These are phyloP conservation scores for Taxillus chinensis DNA, from an alignment of 164 flowering plant species.

Conservation along the genomic window DNA sequence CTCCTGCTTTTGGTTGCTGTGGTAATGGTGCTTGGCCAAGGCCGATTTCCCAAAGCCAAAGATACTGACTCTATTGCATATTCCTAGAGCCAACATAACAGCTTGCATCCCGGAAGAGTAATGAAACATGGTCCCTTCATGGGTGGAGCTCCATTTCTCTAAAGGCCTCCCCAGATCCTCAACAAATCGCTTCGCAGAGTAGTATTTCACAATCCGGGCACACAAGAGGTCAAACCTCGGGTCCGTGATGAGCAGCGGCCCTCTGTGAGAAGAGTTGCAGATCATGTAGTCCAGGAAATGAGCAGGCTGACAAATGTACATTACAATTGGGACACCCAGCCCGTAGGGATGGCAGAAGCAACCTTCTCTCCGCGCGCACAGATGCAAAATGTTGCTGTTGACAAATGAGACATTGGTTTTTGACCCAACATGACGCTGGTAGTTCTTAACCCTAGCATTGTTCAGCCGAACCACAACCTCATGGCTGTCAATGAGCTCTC, in stretches of 20 bases:
- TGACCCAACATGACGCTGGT: constrained; percentile 51
- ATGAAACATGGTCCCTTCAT: constrained; percentile 75
- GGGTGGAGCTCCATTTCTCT: constrained; percentile 57
- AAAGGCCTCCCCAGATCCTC: constrained; percentile 49
- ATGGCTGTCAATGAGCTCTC: constrained; percentile 67
- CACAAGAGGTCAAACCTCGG: constrained; percentile 77
- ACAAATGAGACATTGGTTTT: constrained; percentile 67
- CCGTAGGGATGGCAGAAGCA: constrained; percentile 96
- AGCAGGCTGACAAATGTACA: constrained; percentile 84
- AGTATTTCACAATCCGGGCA: constrained; percentile 82
- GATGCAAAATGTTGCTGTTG: constrained; percentile 78
- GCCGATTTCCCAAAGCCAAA: constrained; percentile 86
- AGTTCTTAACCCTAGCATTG: constrained; percentile 57
- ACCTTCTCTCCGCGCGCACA: constrained; percentile 54
- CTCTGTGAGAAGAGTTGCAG: constrained; percentile 58
- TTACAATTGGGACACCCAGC: constrained; percentile 47
- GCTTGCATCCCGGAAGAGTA: constrained; percentile 99
- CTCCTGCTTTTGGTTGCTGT: constrained; percentile 86
- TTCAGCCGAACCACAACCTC: constrained; percentile 78
- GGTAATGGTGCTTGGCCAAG: constrained; percentile 80
- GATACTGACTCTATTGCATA: constrained; percentile 75
- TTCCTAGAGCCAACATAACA: constrained; percentile 80
- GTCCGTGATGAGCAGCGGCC: constrained; percentile 75
- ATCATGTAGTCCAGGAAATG: constrained; percentile 73
- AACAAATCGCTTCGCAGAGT: constrained; percentile 64